Percentiles rank a stretch among this genome's conserved stretches.
These are phyloP conservation scores for Cylindrotheca fusiformis DNA, from an alignment of 108 stramenopile species.

Conservation along the genomic window DNA sequence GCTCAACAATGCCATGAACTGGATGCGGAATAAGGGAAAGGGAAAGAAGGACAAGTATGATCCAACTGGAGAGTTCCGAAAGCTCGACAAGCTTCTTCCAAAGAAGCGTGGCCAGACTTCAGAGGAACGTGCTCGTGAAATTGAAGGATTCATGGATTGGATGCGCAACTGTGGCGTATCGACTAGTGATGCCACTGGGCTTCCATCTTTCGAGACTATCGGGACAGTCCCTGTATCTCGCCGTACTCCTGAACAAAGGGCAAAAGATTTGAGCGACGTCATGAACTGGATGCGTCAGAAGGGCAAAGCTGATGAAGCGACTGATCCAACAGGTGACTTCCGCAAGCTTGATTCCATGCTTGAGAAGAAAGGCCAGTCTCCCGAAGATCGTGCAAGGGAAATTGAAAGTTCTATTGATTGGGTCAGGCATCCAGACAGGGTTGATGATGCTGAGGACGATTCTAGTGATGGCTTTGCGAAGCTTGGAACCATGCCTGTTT, in stretches of 20 bases:
- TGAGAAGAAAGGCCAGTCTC: constrained; percentile 15
- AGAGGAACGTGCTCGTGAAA: constrained; percentile 15
- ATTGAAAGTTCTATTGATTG: constrained; percentile 18
- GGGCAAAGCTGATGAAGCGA: constrained; percentile 1
- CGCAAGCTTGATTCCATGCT: constrained; percentile 25
- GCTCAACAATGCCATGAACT: constrained; percentile 12
- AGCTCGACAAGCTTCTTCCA: constrained; percentile 18
- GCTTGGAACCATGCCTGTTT: neutral
- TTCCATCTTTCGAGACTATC: constrained; percentile 9
- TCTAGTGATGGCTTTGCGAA: neutral
- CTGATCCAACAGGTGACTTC: constrained; percentile 23
- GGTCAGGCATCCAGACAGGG: constrained; percentile 6
- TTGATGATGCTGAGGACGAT: neutral
- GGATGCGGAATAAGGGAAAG: constrained; percentile 20
- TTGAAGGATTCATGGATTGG: constrained; percentile 17
- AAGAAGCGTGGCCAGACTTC: constrained; percentile 22
- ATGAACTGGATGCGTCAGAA: constrained; percentile 34
- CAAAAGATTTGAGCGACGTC: constrained; percentile 22
- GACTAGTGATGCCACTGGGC: neutral
- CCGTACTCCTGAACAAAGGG: constrained; percentile 26
- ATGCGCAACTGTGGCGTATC: constrained; percentile 12
- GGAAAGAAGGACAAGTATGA: constrained; percentile 17
- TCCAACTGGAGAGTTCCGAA: constrained; percentile 26
- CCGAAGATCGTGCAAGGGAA: constrained; percentile 19
- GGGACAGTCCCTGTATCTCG: neutral